Conservation (phyloP, 805 yeast species). For the Grigorovia transvaalensis region DNA sequence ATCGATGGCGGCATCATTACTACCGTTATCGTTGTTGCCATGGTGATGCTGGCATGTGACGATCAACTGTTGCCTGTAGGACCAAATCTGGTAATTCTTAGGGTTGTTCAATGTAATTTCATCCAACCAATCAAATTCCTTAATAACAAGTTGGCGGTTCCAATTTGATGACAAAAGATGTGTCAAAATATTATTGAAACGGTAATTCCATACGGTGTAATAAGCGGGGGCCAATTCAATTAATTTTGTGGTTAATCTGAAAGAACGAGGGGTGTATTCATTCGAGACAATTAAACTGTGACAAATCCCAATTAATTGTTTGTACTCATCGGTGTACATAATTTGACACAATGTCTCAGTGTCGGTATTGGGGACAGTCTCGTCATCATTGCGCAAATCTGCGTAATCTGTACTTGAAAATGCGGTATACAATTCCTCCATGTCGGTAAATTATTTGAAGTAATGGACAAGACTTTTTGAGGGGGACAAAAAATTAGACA, state of each 20-base stretch:
- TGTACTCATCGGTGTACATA: constrained; percentile 64
- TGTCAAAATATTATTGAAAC: constrained; percentile 44
- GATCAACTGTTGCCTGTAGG: constrained; percentile 66
- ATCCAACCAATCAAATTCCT: constrained; percentile 75
- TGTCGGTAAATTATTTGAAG: neutral
- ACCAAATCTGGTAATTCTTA: constrained; percentile 97
- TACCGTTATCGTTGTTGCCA: too few species aligned
- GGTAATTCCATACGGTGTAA: constrained; percentile 79
- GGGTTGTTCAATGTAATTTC: constrained; percentile 62
- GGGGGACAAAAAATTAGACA: too few species aligned
- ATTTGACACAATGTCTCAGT: constrained; percentile 48
- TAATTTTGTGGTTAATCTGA: constrained; percentile 52
- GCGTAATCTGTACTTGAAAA: constrained; percentile 3
- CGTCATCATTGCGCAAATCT: constrained; percentile 30
- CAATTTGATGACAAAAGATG: constrained; percentile 26
- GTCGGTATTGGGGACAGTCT: constrained; percentile 35
- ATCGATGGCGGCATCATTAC: neutral
- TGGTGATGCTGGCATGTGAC: constrained; percentile 19
- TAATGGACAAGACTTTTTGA: too few species aligned
- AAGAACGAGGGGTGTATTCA: constrained; percentile 64
- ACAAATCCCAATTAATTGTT: constrained; percentile 46
- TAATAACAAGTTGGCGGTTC: constrained; percentile 15
- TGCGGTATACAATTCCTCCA: constrained; percentile 1
- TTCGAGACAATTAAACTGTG: constrained; percentile 46
- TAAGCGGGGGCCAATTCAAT: constrained; percentile 75